Percentiles rank a stretch among this genome's conserved stretches.
phyloP scores from a whole-genome alignment of 1,284 basidiomycete genomes.

The Phylloboletellus chloephorus region DNA sequence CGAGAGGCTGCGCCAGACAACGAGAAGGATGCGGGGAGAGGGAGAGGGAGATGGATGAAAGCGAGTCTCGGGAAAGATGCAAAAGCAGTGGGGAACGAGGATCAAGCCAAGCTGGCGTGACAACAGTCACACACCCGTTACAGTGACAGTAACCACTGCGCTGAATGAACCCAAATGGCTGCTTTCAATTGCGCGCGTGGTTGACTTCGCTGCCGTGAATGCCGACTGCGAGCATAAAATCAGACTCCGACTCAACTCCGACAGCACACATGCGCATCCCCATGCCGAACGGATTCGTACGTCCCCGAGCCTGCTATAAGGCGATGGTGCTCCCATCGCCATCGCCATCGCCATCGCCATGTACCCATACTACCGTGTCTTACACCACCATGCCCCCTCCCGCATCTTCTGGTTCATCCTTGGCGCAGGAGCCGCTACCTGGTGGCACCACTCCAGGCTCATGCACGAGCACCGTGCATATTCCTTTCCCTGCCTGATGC shows the following conservation, averaged over 20 bases:
- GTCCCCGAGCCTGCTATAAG: slow-evolving; percentile 10
- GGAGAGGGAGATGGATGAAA: slow-evolving; percentile 1
- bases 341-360: slow-evolving; percentile 20
- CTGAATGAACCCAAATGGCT: too few species aligned
- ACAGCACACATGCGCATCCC: slow-evolving; percentile 18
- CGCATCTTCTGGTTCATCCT: slow-evolving; percentile 64
- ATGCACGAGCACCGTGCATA: slow-evolving; percentile 26
- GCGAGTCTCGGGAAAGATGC: too few species aligned
- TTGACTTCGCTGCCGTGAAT: too few species aligned
- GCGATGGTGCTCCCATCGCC: too few species aligned
- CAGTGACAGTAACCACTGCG: slow-evolving; percentile 12
- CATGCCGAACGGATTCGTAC: slow-evolving; percentile 22
- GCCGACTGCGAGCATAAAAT: slow-evolving; percentile 7
- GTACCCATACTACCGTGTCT: slow-evolving; percentile 32
- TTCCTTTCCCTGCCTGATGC: slow-evolving; percentile 26
- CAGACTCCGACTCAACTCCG: slow-evolving; percentile 15
- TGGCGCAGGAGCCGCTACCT: slow-evolving; percentile 50
- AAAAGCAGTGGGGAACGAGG: slow-evolving; percentile 22
- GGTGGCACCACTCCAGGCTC: slow-evolving; percentile 35
- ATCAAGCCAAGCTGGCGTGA: slow-evolving; percentile 21
- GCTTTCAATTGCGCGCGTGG: too few species aligned
- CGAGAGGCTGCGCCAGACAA: slow-evolving; percentile 5
- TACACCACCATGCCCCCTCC: slow-evolving; percentile 41
- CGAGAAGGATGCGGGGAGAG: not conserved
- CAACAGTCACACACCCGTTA: slow-evolving; percentile 17